Percentiles rank a stretch among this genome's conserved stretches.
Conservation (phyloP, 805 yeast species). For the Tetrapisispora nanseiensis region DNA sequence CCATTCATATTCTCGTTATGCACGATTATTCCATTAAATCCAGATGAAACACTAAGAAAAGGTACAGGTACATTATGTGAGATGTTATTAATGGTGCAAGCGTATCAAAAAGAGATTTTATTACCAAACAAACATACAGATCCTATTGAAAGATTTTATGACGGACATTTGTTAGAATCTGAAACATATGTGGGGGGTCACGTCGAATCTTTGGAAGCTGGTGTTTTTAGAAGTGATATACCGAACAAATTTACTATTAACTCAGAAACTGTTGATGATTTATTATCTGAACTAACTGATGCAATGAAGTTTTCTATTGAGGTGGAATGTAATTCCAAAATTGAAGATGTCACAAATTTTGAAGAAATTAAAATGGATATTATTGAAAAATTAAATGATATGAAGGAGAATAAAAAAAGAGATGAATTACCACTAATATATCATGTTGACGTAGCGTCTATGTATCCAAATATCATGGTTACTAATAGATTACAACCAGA, state of each 20-base stretch:
- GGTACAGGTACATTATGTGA: conserved; percentile 99
- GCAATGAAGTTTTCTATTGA: conserved; percentile 77
- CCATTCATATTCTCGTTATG: conserved; percentile 94
- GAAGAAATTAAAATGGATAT: conserved; percentile 63
- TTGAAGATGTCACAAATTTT: conserved; percentile 73
- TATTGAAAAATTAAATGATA: conserved; percentile 41
- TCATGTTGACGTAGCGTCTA: conserved; percentile 97
- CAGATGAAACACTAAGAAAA: conserved; percentile 90
- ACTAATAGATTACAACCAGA: conserved; percentile 96
- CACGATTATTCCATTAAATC: conserved; percentile 89
- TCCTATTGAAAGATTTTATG: conserved; percentile 87
- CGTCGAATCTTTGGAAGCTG: conserved; percentile 95
- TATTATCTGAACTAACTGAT: conserved; percentile 58
- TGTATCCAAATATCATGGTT: conserved; percentile 99
- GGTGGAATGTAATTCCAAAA: conserved; percentile 62
- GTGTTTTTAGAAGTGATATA: conserved; percentile 89
- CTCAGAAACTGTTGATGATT: conserved; percentile 71
- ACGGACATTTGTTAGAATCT: conserved; percentile 86
- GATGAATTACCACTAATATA: conserved; percentile 78
- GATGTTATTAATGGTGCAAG: conserved; percentile 94
- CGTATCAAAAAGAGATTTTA: conserved; percentile 64
- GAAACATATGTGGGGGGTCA: conserved; percentile 99
- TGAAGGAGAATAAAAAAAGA: conserved; percentile 55
- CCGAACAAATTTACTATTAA: conserved; percentile 67
- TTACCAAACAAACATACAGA: conserved; percentile 92